Conservation (phyloP, 129 eudicot species). For the Artemisia tridentata region DNA sequence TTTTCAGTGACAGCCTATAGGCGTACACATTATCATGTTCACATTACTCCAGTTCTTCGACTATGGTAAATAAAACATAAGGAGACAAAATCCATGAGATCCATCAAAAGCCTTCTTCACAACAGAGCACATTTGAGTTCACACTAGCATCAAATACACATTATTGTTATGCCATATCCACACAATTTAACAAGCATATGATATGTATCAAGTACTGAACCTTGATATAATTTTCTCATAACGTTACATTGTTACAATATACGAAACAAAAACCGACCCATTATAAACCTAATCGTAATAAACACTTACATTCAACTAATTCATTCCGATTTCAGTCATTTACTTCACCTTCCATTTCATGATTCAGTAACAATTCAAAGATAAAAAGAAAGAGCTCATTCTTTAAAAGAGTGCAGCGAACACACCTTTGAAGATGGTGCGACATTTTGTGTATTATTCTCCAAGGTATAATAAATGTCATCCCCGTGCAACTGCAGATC, state of each 20-base stretch:
- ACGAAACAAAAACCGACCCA: not conserved
- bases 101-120: conserved; percentile 20
- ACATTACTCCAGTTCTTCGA: too few species aligned
- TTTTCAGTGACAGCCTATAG: not conserved
- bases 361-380: not conserved
- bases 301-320: not conserved
- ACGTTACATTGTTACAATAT: not conserved
- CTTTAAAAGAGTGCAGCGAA: not conserved
- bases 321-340: conserved; percentile 1
- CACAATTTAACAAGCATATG: not conserved
- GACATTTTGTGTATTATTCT: conserved; percentile 53
- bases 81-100: not conserved
- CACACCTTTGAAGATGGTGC: conserved; percentile 61
- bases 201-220: not conserved
- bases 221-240: conserved; percentile 5
- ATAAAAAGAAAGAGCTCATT: not conserved
- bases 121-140: not conserved
- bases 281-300: not conserved
- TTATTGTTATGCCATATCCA: conserved; percentile 12
- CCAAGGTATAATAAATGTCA: conserved; percentile 86
- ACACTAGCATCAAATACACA: not conserved
- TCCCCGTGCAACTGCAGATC: conserved; percentile 98
- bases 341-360: too few species aligned
- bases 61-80: not conserved
- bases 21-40: conserved; percentile 10